Base-by-base conservation (phyloP, 1,284 basidiomycete genomes). In the Porodaedalea pini region DNA sequence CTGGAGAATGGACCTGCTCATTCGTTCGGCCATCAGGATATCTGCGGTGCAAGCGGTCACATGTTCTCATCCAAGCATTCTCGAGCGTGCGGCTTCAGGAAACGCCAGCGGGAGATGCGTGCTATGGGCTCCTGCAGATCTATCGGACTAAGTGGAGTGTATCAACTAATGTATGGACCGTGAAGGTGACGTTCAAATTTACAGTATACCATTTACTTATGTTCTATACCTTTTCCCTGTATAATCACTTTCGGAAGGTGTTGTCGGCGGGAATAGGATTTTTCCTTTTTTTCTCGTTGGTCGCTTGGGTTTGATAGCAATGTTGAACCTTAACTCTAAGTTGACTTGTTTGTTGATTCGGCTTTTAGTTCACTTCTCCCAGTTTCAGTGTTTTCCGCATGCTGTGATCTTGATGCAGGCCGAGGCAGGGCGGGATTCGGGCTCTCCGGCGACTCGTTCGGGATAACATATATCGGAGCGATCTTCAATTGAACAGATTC, bases 11-110 rank as follows among this genome's bases (percentile, higher is more conserved):
- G 31, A 17, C 50, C 23, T 49, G 62, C 39, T 51, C 21, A 51
- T 54, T 4, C 62, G 3, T 37, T 40, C 27, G n/a, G 44, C 39
- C n/a, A 52, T 50, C 59, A 90, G 86, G 62, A 84, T 91, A 57
- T 80, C 85, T 21, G 89, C 89, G 0, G 84, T 86, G 1, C 90
- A 91, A 71, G 88, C 89, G 19, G 89, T 91, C n/a, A 89, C 89
- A 7, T 87, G 85, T 64, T 89, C 87, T n/a, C 90, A 92, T 68
- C 89, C 90, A 0, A 83, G 68, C 57, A 72, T 89, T 21, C 75
- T 86, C 2, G 88, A 88, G 64, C 78, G 89, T 21, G 85, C 78
- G 29, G 88, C 78, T 1, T 89, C 80, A 54, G 89, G 88, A 36
- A 92, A 90, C 64, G 90, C 69, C 0, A 88, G 83, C 61, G 89